These are phyloP conservation scores for Globisporangium polare DNA, from an alignment of 352 stramenopile genomes.

Conservation along the genomic window DNA sequence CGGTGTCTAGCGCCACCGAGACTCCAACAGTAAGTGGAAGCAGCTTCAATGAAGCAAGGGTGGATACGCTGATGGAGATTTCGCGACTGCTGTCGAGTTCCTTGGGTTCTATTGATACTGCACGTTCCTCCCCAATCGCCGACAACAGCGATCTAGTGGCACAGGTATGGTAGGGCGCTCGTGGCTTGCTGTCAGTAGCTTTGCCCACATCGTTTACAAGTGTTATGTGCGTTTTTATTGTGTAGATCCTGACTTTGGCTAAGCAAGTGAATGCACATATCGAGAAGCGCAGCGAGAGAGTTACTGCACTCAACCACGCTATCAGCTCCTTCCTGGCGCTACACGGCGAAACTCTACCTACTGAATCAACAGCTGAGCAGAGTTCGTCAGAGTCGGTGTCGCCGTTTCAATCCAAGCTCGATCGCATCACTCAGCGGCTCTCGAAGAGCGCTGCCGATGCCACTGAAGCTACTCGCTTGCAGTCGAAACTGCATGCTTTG, in stretches of 20 bases:
- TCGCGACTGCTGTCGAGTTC: conserved; percentile 13
- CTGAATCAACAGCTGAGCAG: not conserved
- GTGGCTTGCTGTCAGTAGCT: too few relatives aligned
- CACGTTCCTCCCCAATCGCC: conserved; percentile 1
- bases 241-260: conserved; percentile 17
- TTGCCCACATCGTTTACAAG: not conserved
- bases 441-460: conserved; percentile 2
- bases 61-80: conserved; percentile 17
- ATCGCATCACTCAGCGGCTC: conserved; percentile 13
- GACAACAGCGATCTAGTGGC: conserved; percentile 13
- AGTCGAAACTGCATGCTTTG: conserved; percentile 11
- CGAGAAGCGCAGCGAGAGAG: conserved; percentile 2
- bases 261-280: conserved; percentile 8
- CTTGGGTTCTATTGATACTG: not conserved
- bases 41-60: not conserved
- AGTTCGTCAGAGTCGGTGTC: not conserved
- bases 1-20: too few relatives aligned
- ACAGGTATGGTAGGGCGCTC: conserved; percentile 25
- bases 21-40: too few relatives aligned
- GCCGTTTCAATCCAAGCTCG: conserved; percentile 6
- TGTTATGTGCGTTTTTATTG: not conserved
- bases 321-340: conserved; percentile 27
- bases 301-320: conserved; percentile 13
- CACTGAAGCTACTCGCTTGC: conserved; percentile 6
- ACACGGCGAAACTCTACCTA: conserved; percentile 16